phyloP scores from a whole-genome alignment of 2,329 filamentous ascomycete genomes.

The Aureobasidium sp. region DNA sequence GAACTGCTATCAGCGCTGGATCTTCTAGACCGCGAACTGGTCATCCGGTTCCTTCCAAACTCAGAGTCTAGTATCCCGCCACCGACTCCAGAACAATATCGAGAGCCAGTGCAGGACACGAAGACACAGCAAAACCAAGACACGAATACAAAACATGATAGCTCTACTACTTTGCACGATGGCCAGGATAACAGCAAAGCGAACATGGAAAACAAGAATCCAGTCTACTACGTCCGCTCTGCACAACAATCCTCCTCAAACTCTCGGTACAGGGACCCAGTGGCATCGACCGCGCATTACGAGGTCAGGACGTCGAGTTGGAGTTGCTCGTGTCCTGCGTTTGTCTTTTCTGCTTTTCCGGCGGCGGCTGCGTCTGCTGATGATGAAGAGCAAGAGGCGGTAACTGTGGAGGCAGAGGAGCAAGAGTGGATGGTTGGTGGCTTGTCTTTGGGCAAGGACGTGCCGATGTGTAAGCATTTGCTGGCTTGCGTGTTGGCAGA shows the following conservation, averaged over 20 bases:
- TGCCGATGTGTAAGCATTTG: conserved; percentile 75
- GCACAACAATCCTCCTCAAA: conserved; percentile 33
- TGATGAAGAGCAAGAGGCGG: background rate
- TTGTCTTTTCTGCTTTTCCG: conserved; percentile 64
- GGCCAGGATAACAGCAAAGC: background rate
- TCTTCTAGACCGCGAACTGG: conserved; percentile 70
- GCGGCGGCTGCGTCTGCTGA: conserved; percentile 22
- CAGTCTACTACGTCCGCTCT: conserved; percentile 58
- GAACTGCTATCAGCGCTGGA: conserved; percentile 80
- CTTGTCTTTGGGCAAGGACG: conserved; percentile 36
- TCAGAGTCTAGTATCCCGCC: background rate
- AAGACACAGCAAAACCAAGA: background rate
- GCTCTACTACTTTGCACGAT: background rate
- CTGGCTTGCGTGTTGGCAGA: conserved; percentile 74
- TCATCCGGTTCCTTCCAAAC: conserved; percentile 46
- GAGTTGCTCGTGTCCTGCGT: conserved; percentile 86
- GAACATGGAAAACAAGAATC: conserved; percentile 17
- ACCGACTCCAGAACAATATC: background rate
- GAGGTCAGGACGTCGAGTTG: conserved; percentile 67
- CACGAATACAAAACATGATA: background rate
- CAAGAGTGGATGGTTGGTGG: conserved; percentile 45
- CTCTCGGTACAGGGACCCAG: conserved; percentile 17
- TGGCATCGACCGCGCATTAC: conserved; percentile 48
- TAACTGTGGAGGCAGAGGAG: background rate
- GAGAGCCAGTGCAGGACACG: background rate